These are phyloP conservation scores for Penicillium oxalicum DNA, from an alignment of 2,329 filamentous ascomycete genomes.

Conservation along the genomic window DNA sequence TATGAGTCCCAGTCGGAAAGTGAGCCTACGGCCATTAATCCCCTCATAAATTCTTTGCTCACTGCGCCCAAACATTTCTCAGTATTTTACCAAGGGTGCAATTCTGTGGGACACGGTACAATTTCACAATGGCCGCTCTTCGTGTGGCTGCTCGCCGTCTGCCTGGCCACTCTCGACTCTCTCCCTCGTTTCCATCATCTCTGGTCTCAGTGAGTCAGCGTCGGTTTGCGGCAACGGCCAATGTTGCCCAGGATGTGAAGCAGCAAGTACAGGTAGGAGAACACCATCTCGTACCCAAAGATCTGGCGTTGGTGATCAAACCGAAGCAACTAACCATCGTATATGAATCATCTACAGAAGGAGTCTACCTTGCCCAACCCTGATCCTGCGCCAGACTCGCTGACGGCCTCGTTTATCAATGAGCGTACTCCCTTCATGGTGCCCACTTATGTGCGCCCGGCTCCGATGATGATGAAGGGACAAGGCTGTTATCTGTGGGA, in stretches of 20 bases:
- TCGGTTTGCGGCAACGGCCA: conserved; percentile 30
- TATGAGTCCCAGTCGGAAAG: neutral
- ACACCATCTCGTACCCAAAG: neutral
- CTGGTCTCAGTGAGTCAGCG: conserved; percentile 29
- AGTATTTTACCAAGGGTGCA: neutral
- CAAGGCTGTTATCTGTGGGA: conserved; percentile 87
- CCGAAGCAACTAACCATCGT: conserved; percentile 1
- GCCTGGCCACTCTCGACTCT: conserved; percentile 26
- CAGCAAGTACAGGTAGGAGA: conserved; percentile 21
- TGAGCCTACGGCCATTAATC: conserved; percentile 1
- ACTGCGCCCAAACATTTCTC: too few species aligned
- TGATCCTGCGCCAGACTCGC: conserved; percentile 67
- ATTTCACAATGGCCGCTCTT: conserved; percentile 25
- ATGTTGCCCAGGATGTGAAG: conserved; percentile 26
- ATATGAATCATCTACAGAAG: conserved; percentile 28
- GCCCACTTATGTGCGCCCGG: conserved; percentile 84
- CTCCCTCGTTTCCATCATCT: conserved; percentile 16
- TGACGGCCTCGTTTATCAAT: conserved; percentile 67
- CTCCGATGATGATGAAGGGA: conserved; percentile 83
- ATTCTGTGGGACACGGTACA: too few species aligned
- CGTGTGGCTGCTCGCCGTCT: conserved; percentile 33
- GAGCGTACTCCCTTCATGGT: conserved; percentile 86
- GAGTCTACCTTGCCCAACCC: conserved; percentile 56
- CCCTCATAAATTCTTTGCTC: conserved; percentile 1
- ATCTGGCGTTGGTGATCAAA: too few species aligned